A percentile compares a stretch with the other conserved stretches of the same genome.
phyloP scores from a whole-genome alignment of 2,329 filamentous ascomycete genomes.

The Hymenoscyphus albidus region DNA sequence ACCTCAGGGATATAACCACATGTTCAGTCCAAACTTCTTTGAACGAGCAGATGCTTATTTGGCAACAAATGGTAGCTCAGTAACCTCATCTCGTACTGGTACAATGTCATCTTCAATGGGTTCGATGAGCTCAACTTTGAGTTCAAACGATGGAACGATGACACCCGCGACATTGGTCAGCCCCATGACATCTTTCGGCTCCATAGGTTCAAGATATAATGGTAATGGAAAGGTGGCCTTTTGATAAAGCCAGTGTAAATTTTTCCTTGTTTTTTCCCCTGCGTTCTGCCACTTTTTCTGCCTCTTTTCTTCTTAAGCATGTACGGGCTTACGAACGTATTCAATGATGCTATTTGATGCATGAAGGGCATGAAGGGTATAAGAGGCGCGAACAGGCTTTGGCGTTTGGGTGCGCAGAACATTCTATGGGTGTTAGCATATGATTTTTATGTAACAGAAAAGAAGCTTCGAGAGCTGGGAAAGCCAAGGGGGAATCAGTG shows the following conservation, averaged over 20 bases:
- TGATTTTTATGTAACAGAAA: slow-evolving; percentile 2
- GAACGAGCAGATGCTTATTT: slow-evolving; percentile 34
- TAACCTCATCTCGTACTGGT: slow-evolving; percentile 29
- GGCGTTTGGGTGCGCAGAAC: neutral
- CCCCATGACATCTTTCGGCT: slow-evolving; percentile 27
- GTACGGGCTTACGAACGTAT: slow-evolving; percentile 4
- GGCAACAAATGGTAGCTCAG: slow-evolving; percentile 25
- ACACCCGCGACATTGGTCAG: slow-evolving; percentile 30
- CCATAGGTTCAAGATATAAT: slow-evolving; percentile 27
- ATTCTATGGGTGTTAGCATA: slow-evolving; percentile 3
- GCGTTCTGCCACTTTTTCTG: neutral
- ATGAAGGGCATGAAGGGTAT: neutral
- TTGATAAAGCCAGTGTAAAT: slow-evolving; percentile 13
- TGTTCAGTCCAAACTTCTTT: slow-evolving; percentile 34
- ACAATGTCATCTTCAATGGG: slow-evolving; percentile 33
- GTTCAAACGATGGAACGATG: slow-evolving; percentile 28
- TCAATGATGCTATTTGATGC: slow-evolving; percentile 5
- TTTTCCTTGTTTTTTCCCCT: neutral
- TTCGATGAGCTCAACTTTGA: slow-evolving; percentile 30
- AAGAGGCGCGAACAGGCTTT: neutral
- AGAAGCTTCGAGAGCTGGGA: neutral
- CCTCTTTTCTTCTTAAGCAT: slow-evolving; percentile 10
- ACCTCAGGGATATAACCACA: slow-evolving; percentile 38
- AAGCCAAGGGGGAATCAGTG: neutral
- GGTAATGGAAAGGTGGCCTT: slow-evolving; percentile 29